A percentile compares a stretch with the other conserved stretches of the same genome.
phyloP scores from a whole-genome alignment of 2,329 filamentous ascomycete genomes.

The Trichoderma atrobrunneum region DNA sequence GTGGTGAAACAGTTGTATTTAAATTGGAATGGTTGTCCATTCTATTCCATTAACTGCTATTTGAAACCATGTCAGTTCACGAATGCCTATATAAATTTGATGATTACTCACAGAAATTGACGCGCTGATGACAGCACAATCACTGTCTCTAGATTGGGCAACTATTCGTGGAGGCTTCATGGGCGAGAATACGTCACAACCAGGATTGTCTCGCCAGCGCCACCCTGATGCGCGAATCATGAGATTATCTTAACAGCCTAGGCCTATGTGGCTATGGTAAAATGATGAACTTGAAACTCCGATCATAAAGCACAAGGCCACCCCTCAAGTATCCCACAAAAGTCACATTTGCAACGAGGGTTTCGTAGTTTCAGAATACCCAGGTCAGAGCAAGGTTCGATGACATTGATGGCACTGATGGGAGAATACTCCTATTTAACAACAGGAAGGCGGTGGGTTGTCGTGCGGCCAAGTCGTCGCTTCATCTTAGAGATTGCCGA shows the following conservation, averaged over 20 bases:
- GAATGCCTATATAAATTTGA: no score
- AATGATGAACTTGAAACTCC: neutral
- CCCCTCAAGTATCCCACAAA: neutral
- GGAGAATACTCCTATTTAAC: neutral
- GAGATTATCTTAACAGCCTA: neutral
- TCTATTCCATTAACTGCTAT: no score
- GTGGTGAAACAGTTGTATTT: no score
- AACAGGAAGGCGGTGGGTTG: neutral
- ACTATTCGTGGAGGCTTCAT: neutral
- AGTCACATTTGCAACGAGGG: neutral
- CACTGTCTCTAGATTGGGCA: rapidly evolving
- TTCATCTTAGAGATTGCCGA: neutral
- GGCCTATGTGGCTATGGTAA: neutral
- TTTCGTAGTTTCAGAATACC: neutral
- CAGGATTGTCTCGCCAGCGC: neutral
- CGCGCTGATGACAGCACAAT: neutral
- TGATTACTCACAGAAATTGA: no score
- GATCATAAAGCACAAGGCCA: neutral
- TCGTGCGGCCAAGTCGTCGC: neutral
- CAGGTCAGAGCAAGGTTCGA: neutral
- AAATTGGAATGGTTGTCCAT: no score
- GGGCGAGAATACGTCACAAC: neutral
- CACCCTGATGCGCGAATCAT: neutral
- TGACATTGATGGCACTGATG: neutral
- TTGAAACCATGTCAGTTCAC: no score